Conservation (phyloP, 306 rosid genomes). For the Argentina anserina region DNA sequence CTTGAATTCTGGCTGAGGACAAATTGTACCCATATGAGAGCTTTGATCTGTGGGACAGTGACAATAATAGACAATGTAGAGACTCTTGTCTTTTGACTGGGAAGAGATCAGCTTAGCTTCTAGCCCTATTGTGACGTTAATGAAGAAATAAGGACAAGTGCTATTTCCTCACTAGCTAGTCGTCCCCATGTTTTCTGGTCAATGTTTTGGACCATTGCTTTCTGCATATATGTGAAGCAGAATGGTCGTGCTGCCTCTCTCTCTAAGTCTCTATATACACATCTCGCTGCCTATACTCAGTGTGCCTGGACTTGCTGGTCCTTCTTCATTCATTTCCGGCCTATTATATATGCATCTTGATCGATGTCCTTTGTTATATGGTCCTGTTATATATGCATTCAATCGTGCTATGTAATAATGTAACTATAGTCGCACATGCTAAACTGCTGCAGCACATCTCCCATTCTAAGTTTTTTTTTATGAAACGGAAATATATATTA, state of each 20-base stretch:
- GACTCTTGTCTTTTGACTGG: conserved; percentile 12
- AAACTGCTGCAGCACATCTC: background rate
- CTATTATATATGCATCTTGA: background rate
- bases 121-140: background rate
- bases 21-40: background rate
- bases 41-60: background rate
- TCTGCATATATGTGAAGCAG: conserved; percentile 14
- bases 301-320: conserved; percentile 25
- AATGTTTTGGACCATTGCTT: conserved; percentile 26
- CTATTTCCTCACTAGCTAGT: background rate
- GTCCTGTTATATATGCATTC: background rate
- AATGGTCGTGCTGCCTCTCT: conserved; percentile 7
- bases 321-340: conserved; percentile 30
- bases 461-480: background rate
- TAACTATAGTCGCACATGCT: background rate
- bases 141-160: conserved; percentile 23
- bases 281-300: background rate
- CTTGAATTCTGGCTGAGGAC: background rate
- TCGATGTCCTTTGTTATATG: background rate
- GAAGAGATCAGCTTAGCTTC: background rate
- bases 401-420: background rate
- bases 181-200: conserved; percentile 43
- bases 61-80: background rate
- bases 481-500: too few relatives aligned
- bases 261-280: background rate